Evolutionary conservation across 805 yeast species (phyloP), one percentile per base, ranked within the genome.

Genomic region (Lachancea waltii): DNA sequence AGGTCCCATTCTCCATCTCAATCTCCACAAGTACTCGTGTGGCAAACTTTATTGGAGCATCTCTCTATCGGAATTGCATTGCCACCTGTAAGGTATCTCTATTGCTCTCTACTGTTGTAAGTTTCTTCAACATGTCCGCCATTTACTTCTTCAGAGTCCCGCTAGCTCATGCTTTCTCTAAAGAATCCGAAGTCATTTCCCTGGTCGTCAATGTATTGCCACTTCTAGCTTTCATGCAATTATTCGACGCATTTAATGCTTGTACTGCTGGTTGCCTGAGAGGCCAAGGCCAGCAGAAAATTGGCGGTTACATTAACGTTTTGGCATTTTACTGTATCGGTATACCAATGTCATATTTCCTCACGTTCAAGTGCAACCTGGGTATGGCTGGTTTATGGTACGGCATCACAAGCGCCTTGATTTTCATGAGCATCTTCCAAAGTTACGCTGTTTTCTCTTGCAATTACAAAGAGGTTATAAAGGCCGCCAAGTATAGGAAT

Each of bases 31-130:
- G 86, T 9, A 81, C 90, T 1, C 70, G 90, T 58, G 73, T 82
- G 15, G 90, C 90, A 4, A 80, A 84, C 68, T 79, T 68, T 45
- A 70, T 83, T 40, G 92, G 92, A 18, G 83, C 85, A 1, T 79
- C 66, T 1, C 52, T 69, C 3, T 61, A 62, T 25, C 50, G 60
- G 24, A 62, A 75, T 8, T 74, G 78, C 14, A 55, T 65, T 15
- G 62, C 62, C 6, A 67, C 78, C 8, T 56, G 75, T 7, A 52
- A 58, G 30, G 72, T 72, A 7, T 64, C 77, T 2, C 45, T 72
- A 19, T 35, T 56, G 35, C 52, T 56, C 63, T 73, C 72, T 34
- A 51, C 64, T 34, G 50, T 56, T n/a, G 54, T 64, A 30, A 67
- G 70, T 6, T 36, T 64, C 4, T 36, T 71, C 34, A 77, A 79